phyloP scores from a whole-genome alignment of 805 yeast genomes.

The Pichia ethanolica region DNA sequence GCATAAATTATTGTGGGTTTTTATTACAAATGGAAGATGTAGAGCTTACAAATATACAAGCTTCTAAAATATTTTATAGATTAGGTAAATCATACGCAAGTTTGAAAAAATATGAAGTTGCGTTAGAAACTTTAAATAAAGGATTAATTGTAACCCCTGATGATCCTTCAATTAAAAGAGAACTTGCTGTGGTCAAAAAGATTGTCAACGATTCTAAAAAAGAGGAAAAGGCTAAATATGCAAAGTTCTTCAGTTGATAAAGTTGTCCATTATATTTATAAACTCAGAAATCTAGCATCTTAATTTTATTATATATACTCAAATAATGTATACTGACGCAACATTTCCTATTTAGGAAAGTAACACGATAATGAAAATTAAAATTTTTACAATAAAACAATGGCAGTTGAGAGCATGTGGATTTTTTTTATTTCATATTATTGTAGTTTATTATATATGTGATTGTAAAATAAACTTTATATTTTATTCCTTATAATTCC shows the following conservation, averaged over 20 bases:
- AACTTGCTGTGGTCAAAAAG: conserved; percentile 34
- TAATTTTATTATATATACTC: too few species aligned
- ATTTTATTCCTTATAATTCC: too few species aligned
- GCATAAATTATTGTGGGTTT: conserved; percentile 48
- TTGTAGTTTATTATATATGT: too few species aligned
- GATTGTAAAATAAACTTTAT: too few species aligned
- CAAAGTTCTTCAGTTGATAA: conserved; percentile 48
- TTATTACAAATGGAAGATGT: conserved; percentile 41
- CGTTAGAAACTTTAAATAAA: conserved; percentile 37
- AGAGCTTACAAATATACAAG: conserved; percentile 19
- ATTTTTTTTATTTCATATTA: too few species aligned
- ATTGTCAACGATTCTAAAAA: conserved; percentile 37
- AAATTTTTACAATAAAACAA: too few species aligned
- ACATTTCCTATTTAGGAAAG: too few species aligned
- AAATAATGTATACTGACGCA: too few species aligned
- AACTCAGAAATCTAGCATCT: too few species aligned
- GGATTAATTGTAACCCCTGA: conserved; percentile 38
- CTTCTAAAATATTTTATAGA: conserved; percentile 23
- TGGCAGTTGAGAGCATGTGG: too few species aligned
- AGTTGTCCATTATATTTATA: neutral
- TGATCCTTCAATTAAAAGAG: conserved; percentile 43
- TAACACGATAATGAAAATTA: too few species aligned
- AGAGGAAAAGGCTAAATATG: conserved; percentile 45
- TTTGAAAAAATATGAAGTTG: conserved; percentile 40
- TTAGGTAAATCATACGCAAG: conserved; percentile 29